phyloP scores from a whole-genome alignment of 1,284 basidiomycete genomes.

The Ustilago nuda region DNA sequence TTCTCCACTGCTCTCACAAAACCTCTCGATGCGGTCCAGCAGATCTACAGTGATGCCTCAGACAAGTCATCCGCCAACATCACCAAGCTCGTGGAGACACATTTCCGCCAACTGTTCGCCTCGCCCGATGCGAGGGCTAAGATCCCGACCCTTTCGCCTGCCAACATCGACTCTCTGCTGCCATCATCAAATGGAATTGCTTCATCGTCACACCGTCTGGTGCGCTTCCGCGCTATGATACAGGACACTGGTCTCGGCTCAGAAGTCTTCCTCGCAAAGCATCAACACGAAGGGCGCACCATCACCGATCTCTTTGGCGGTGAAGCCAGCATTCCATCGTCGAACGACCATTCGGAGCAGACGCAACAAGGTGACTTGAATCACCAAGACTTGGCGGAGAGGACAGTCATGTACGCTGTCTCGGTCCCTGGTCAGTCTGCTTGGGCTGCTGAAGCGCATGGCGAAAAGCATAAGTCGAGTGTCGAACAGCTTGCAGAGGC shows the following conservation, averaged over 20 bases:
- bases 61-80: conserved; percentile 40
- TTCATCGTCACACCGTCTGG: conserved; percentile 56
- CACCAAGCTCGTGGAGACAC: conserved; percentile 39
- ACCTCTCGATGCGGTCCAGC: conserved; percentile 47
- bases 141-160: conserved; percentile 37
- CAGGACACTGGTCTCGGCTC: conserved; percentile 69
- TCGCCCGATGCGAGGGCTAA: conserved; percentile 42
- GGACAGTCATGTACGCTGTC: conserved; percentile 67
- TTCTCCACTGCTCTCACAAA: conserved; percentile 49
- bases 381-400: conserved; percentile 64
- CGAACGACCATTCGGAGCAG: conserved; percentile 4
- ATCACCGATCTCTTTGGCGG: conserved; percentile 53
- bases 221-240: conserved; percentile 69
- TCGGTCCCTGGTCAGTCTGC: conserved; percentile 65
- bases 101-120: conserved; percentile 45
- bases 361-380: conserved; percentile 31
- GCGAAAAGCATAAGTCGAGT: conserved; percentile 14
- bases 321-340: conserved; percentile 16
- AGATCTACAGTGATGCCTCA: conserved; percentile 36
- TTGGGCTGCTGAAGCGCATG: conserved; percentile 54
- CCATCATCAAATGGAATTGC: conserved; percentile 5
- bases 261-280: conserved; percentile 64
- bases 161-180: conserved; percentile 24
- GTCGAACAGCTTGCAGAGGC: conserved; percentile 13
- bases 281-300: conserved; percentile 42